Base-by-base conservation (phyloP, 2,329 filamentous ascomycete species). In the Colletotrichum tamarilloi region DNA sequence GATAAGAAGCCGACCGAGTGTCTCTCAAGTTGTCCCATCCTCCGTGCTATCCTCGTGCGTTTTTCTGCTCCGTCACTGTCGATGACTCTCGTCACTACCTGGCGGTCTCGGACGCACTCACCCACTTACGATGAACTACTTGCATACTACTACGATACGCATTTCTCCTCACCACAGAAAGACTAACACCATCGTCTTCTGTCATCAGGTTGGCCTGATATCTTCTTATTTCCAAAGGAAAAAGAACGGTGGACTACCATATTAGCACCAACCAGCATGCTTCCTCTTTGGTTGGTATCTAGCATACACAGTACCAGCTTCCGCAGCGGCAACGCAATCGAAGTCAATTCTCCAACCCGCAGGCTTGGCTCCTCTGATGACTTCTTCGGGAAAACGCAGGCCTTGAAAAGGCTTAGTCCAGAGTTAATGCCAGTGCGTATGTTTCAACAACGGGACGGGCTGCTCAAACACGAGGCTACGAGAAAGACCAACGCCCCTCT, bases 401-500 rank as follows among this genome's bases (percentile, higher is more conserved):
- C 30, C 30, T 64, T 38, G 5, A 38, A 24, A 28, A 28, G 49
- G 24, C 24, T 30, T 38, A 19, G 30, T 28, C 35, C 24, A 53
- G 30, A 16, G 66, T 30, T 42, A 46, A 32, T 49, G 56, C 68
- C 67, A 62, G 62, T 57, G 62, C 67, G 32, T 8, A 52, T 67
- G 72, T 74, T 74, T 74, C 72, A 72, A 72, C 68, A 42, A 59
- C 57, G 32, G 62, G 32, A 67, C 38, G 38, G 68, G 62, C 68
- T 74, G 49, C 28, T 22, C 57, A 63, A 62, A 67, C 62, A 67
- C 57, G 62, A 49, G 42, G 42, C 42, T 49, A 49, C 42, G 19
- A 67, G 28, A 46, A 67, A 71, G 42, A 49, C 30, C 35, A 38
- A 42, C 57, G 35, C 26, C 35, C 19, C 42, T 22, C 72, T 72